A percentile compares a stretch with the other conserved stretches of the same genome.
Evolutionary conservation across 352 stramenopile species (phyloP).

Genomic region (Phytopythium sindhum): DNA sequence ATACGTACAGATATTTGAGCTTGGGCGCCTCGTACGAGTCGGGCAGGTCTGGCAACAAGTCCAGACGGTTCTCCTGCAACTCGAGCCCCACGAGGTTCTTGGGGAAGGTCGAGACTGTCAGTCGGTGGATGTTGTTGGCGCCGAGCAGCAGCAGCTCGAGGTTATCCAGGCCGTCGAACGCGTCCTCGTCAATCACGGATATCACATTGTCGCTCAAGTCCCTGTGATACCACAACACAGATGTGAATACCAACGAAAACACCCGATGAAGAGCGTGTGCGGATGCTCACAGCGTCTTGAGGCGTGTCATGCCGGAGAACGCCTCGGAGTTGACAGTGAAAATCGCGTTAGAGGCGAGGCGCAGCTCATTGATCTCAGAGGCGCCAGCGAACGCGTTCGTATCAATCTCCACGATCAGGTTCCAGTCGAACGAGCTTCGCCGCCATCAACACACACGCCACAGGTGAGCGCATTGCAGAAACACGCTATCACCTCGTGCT

Average conservation of each 20-base stretch:
- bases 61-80: conserved; percentile 48
- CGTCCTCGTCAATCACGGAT: conserved; percentile 46
- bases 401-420: conserved; percentile 57
- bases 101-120: conserved; percentile 40
- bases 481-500: background rate
- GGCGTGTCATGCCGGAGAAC: conserved; percentile 49
- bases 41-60: conserved; percentile 52
- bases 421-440: conserved; percentile 58
- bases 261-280: background rate
- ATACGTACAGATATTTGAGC: conserved; percentile 45
- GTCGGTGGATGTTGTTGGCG: conserved; percentile 43
- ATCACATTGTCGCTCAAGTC: conserved; percentile 74
- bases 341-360: conserved; percentile 50
- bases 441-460: background rate
- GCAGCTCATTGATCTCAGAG: conserved; percentile 42
- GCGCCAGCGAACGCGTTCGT: conserved; percentile 38
- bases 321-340: conserved; percentile 52
- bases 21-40: conserved; percentile 22
- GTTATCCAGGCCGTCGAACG: conserved; percentile 42
- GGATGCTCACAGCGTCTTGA: conserved; percentile 44
- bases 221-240: conserved; percentile 11
- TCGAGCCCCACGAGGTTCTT: conserved; percentile 38
- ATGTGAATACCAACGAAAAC: background rate
- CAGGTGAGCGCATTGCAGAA: background rate
- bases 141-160: conserved; percentile 40